Percentiles rank a stretch among this genome's conserved stretches.
Evolutionary conservation across 1,139 yeast genomes (phyloP).

Genomic region (Hansenula lynferdii): DNA sequence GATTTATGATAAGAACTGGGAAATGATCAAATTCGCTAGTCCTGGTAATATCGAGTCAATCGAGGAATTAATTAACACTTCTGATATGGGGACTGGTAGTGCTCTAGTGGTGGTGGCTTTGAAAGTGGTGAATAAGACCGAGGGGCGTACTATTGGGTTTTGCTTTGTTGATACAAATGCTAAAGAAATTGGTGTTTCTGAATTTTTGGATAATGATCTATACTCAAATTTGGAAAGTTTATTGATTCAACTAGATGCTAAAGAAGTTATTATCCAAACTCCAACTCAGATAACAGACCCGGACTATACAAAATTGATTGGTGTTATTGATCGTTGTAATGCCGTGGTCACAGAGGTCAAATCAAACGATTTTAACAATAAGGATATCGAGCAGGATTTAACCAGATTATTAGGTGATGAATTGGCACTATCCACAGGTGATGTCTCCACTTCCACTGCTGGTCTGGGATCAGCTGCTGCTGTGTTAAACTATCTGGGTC

Average conservation of each 20-base stretch:
- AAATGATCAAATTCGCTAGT: slow-evolving; percentile 59
- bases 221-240: slow-evolving; percentile 83
- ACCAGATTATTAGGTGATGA: slow-evolving; percentile 52
- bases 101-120: slow-evolving; percentile 75
- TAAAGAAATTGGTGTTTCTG: slow-evolving; percentile 63
- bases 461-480: slow-evolving; percentile 57
- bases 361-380: slow-evolving; percentile 47
- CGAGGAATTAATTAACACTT: slow-evolving; percentile 62
- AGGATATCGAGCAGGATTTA: slow-evolving; percentile 64
- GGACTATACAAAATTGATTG: slow-evolving; percentile 43
- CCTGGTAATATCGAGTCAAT: slow-evolving; percentile 89
- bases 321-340: slow-evolving; percentile 70
- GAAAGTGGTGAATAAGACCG: slow-evolving; percentile 43
- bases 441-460: slow-evolving; percentile 32
- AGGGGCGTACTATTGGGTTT: slow-evolving; percentile 63
- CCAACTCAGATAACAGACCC: slow-evolving; percentile 38
- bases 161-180: slow-evolving; percentile 75
- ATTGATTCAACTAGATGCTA: slow-evolving; percentile 82
- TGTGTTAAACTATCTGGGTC: slow-evolving; percentile 55
- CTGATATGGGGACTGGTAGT: slow-evolving; percentile 36
- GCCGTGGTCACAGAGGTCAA: slow-evolving; percentile 62
- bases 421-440: slow-evolving; percentile 56
- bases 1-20: slow-evolving; percentile 60
- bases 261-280: slow-evolving; percentile 67
- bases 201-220: slow-evolving; percentile 83